Base-by-base conservation (phyloP, 2,329 filamentous ascomycete genomes). In the Hysterium pulicare region DNA sequence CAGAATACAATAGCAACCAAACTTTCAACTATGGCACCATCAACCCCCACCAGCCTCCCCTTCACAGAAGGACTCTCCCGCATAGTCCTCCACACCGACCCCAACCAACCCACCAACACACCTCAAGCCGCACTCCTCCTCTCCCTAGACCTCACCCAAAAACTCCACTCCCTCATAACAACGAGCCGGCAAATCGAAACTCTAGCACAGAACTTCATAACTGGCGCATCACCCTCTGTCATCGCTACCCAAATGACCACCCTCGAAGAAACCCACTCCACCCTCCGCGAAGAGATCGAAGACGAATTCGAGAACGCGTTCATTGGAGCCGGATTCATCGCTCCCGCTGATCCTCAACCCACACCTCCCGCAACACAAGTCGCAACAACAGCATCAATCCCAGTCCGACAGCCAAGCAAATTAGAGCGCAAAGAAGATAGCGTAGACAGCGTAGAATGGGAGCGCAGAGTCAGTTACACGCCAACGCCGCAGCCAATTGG, bases 111-210 rank as follows among this genome's bases (percentile, higher is more conserved):
- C 11, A 36, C 24, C 17, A 6, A 15, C 28, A 20, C 38, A 17
- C 8, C 42, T 13, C 28, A 24, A 20, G 19, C 33, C 24, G 38
- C 49, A 4, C 38, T 41, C 37, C 37, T 40, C 26, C 36, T 53
- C 28, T 45, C 47, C 10, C 22, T 39, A 10, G 33, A 35, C 4
- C 45, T 50, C 20, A 33, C 45, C 31, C 41, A 42, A 4, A 41
- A 45, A 26, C 48, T 53, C 36, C 24, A 42, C 32, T 10, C 16
- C 8, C 42, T 53, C 5, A 41, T 53, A 24, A 21, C 41, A 33
- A 24, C 35, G 19, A 37, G 30, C 17, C 45, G 42, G 30, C 40
- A 46, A 32, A 38, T 48, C 33, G 41, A 44, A 32, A 23, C 22
- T 23, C 34, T 53, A 10, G 33, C 37, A 4, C 40, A 39, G 11